Base-by-base conservation (phyloP, 225 moss, liverwort and hornwort species). In the Bryoerythrophyllum caledonicum region DNA sequence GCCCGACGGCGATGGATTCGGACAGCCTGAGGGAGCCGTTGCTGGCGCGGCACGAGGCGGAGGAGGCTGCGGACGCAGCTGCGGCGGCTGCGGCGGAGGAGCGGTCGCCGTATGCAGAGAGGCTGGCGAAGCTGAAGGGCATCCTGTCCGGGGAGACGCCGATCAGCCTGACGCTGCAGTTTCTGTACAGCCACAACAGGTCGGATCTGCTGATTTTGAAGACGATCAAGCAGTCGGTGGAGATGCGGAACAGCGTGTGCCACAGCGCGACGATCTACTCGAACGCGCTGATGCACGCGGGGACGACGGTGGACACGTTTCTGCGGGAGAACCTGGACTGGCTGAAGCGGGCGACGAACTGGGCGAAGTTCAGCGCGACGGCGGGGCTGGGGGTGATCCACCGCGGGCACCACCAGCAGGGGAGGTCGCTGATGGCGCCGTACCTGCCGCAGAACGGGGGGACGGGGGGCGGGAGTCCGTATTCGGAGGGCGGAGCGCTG, bases 361-460 rank as follows among this genome's bases (percentile, higher is more conserved):
- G 93, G 93, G 93, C 93, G 63, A 93, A 93, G 73, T 93, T 93
- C 74, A 93, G 93, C 85, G 93, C 93, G 38, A 93, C 93, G 27
- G 93, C 93, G 78, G 93, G 93, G 52, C 83, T 93, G 58, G 93
- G 93, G 71, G 91, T 93, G 46, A 93, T 93, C n/a, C 93, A 93
- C 85, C 91, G 91, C 23, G 93, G 93, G 62, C 93, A 93, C 81
- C 89, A 91, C 62, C 89, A 89, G 80, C 89, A 93, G 65, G 93
- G 91, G 3, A 84, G 91, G 63, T 87, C 91, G 51, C 79, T 93
- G 70, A 91, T 93, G 93, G 91, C 93, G 74, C 91, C 93, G 10
- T 93, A 93, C 67, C 78, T 93, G 52, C 93, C 93, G 23, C 91
- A 91, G 81, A 91, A 93, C 78, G 93, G 93, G 73, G 84, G 84